Base-by-base conservation (phyloP, 1,139 yeast genomes). In the Nadsonia starkeyi-henricii region DNA sequence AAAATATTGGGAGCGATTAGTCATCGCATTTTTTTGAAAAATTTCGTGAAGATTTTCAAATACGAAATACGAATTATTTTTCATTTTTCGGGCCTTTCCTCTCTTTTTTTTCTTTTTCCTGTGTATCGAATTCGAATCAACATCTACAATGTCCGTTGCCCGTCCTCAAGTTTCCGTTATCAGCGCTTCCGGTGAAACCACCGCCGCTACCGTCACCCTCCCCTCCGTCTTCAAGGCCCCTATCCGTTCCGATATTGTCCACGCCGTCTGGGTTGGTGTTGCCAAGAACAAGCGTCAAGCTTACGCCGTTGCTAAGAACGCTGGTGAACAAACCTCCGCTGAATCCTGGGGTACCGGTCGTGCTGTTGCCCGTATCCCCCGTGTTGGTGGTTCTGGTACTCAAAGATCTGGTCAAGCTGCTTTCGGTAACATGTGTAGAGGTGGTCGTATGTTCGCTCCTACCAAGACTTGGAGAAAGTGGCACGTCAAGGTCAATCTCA, bases 301-400 rank as follows among this genome's bases (percentile, higher is more conserved):
- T 73, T 91, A 91, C 83, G 96, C 98, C 71, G 98, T 91, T 66
- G 82, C 97, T 66, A 88, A 81, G 72, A 85, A 86, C 77, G 98
- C 98, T 67, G 98, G 98, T 79, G 95, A 86, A 81, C 97, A 91
- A 79, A 89, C 96, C 74, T 91, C 98, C 60, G 98, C 98, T 72
- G 96, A 88, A 77, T 91, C 98, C 58, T 91, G 98, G 98, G 98
- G 98, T 86, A 93, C 98, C 66, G 98, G 98, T 82, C 89, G 98
- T 81, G 98, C 98, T 77, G 96, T 91, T 71, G 97, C 98, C 78
- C 91, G 98, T 82, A 89, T 91, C 74, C 98, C 98, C 79, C 89
- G 98, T 83, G 97, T 91, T 72, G 96, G 96, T 77, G 98, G 98
- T 79, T 89, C 95, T 73, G 98, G 98, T 85, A 91, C 98, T 73